Evolutionary conservation across 2,329 filamentous ascomycete genomes (phyloP), one percentile per base, ranked within the genome.

Genomic region (Exophiala oligosperma): DNA sequence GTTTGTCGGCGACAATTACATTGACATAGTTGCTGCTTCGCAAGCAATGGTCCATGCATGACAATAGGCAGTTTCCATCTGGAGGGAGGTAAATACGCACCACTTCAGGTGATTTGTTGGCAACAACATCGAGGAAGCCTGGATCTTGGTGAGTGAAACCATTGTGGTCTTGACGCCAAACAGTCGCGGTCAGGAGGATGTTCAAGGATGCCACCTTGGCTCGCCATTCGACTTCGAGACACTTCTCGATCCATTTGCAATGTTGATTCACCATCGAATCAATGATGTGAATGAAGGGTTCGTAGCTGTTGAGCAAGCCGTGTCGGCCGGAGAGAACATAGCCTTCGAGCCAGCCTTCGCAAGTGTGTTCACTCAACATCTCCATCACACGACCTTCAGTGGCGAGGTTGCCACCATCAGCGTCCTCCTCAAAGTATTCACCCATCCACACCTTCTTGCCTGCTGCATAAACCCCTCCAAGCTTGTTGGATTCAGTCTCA

Each of bases 231-330:
- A 92, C 86, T 69, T 92, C 89, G n/a, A 86, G 77, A 64, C 85
- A 89, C 76, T 92, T 92, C 72, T 92, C 89, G 51, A 92, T 82
- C 89, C 89, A 92, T 73, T 92, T 92, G 78, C 88, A 91, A 75
- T 92, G 89, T 76, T 91, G 89, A 71, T 91, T 91, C 60, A 92
- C 89, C 89, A 92, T 92, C 1, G 87, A 90, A 72, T 92, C 88
- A 67, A 92, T 91, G 67, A 92, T 84, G 69, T 92, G 88, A 59
- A 92, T 89, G 70, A 92, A 92, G 0, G 89, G 88, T 72, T 92
- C 89, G 74, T 92, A 92, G 70, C 85, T 89, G 80, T 91, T 92
- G 59, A 92, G 81, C 59, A 92, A 71, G 11, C 89, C 89, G 64
- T 92, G 89, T 4, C 89, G 82, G 28, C 89, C 89, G 54, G 84